Evolutionary conservation across 1,284 basidiomycete species (phyloP), one percentile per base, ranked within the genome.

Genomic region (Apiotrichum akiyoshidainum): DNA sequence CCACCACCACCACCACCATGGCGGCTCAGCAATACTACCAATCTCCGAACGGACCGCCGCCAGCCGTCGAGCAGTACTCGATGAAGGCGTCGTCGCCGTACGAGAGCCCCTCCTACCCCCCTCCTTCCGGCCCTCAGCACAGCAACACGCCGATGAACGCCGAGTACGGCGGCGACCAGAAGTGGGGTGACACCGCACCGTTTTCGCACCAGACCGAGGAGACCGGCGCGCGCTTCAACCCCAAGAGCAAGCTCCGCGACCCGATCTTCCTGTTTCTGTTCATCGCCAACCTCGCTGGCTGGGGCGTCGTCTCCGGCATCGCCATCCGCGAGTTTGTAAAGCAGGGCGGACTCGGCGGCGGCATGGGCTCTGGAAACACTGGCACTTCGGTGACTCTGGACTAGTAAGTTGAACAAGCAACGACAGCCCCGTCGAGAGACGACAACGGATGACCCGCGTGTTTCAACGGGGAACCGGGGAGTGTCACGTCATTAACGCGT

Each of bases 241-340:
- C 76, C 4, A 86, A 85, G 79, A 87, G 84, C 69, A 81, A 78
- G 57, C 76, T 90, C 34, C 88, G 89, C 61, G 89, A 91, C 72
- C 83, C 85, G 5, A 79, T 88, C 52, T 85, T 89, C 71, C 79
- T 90, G 22, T 69, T 88, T 9, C 72, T 90, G 39, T 91, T 89
- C 75, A 75, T 90, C 26, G 78, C 84, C 1, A 85, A 87, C 78
- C 84, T 87, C 50, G 78, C 84, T 42, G 88, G 87, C 0, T 90
- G 85, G 68, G 83, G 81, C 12, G 85, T 82, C 2, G 68, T 91
- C 9, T 87, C 86, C 22, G 88, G 81, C 1, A 81, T 89, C 45
- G 84, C 83, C 1, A 76, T 91, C 41, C 78, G 81, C 31, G 79
- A 82, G 42, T 91, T 86, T 82, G 79, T 86, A 41, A 79, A 80